A percentile compares a stretch with the other conserved stretches of the same genome.
Conservation (phyloP, 179 eudicot genomes). For the Sideroxylon spinosum region DNA sequence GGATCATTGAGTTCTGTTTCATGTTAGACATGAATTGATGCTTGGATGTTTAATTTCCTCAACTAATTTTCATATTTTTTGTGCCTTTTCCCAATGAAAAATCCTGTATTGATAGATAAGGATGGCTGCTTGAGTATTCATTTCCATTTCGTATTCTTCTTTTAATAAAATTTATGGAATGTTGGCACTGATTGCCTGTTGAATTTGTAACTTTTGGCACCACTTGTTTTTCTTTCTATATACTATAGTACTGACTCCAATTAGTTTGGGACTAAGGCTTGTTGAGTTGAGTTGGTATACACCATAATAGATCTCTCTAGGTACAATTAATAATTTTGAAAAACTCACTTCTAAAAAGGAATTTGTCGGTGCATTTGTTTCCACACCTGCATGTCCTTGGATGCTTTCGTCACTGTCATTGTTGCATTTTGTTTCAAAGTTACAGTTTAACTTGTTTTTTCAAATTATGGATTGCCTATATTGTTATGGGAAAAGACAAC, state of each 20-base stretch:
- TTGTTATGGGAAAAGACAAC: neutral
- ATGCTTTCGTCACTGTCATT: too few relatives aligned
- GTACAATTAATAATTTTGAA: neutral
- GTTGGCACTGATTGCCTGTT: neutral
- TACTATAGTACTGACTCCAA: too few relatives aligned
- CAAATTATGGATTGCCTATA: neutral
- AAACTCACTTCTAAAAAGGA: too few relatives aligned
- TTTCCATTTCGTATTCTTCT: neutral
- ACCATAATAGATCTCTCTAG: neutral
- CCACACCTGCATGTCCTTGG: neutral
- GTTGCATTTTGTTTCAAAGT: neutral
- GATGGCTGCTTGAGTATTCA: neutral
- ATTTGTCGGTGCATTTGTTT: neutral
- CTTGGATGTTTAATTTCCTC: neutral
- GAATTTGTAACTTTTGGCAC: neutral
- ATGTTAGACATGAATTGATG: neutral
- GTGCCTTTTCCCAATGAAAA: neutral
- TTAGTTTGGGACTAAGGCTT: too few relatives aligned
- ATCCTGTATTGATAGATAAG: too few relatives aligned
- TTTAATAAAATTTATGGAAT: neutral
- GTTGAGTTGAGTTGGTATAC: neutral
- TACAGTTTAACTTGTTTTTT: neutral
- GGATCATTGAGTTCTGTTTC: neutral
- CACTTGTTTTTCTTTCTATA: neutral
- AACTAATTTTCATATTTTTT: neutral